Base-by-base conservation (phyloP, 441 rosid species). In the Mallotus repandus region DNA sequence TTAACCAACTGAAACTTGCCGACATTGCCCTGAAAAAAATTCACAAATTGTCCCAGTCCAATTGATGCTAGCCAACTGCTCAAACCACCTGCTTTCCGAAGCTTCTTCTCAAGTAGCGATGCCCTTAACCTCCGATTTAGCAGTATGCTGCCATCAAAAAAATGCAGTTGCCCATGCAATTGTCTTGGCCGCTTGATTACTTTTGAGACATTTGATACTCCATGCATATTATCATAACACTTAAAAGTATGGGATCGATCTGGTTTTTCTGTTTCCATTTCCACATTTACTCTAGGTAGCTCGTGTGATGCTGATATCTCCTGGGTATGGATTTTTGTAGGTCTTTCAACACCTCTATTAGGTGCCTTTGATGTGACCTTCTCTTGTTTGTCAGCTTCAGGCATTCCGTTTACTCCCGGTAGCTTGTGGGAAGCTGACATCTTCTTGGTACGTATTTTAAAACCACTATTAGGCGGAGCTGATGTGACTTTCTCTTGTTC, bases 11-110 rank as follows among this genome's bases (percentile, higher is more conserved):
- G 93, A 81, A 88, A 91, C 77, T 93, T 88, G 48, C 72, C 80
- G 74, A 91, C 58, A 57, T 82, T 89, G 35, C 85, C 83, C 64
- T 74, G 85, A 78, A 95, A 84, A 73, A 95, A 84, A 79, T 82
- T 86, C 76, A 81, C 94, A 81, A 95, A 89, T 77, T 90, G 91
- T 3, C 84, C 93, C 65, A 95, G 71, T 7, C 99, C 99, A 68
- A 95, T 82, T 0, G 97, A 91, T 62, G 82, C 77, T 53, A 95
- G 70, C 97, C 97, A 95, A 73, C 84, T 74, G 76, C 87, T 88
- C 77, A 95, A 75, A 9, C 98, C 99, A 1, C 97, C 97, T 0
- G 91, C 97, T 65, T 78, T 89, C 75, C 86, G 81, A 50, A 95
- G 89, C 74, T 89, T 95, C 85, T 76, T 89, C 86, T 91, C 94